These are phyloP conservation scores for Draba incana DNA, from an alignment of 345 rosid genomes.

Conservation along the genomic window DNA sequence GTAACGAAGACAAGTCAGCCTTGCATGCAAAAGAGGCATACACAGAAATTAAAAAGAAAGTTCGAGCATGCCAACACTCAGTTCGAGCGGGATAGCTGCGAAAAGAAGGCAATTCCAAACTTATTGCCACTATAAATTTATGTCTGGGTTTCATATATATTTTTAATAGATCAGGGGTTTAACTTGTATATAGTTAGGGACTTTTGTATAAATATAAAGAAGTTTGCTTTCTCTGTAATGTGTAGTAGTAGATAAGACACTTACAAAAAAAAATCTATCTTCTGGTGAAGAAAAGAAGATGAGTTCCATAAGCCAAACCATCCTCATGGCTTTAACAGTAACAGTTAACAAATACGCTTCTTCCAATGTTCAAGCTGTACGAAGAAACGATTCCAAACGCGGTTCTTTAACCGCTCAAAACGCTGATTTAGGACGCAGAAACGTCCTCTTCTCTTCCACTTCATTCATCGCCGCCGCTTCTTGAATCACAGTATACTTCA, in stretches of 20 bases:
- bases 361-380: constrained; percentile 73
- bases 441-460: constrained; percentile 60
- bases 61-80: no score
- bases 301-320: constrained; percentile 68
- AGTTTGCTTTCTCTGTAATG: constrained; percentile 11
- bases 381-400: constrained; percentile 49
- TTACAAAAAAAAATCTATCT: constrained; percentile 7
- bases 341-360: constrained; percentile 86
- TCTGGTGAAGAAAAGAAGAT: constrained; percentile 33
- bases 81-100: no score
- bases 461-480: constrained; percentile 55
- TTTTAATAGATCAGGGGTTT: not conserved
- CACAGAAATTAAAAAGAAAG: no score
- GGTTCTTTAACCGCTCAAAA: constrained; percentile 22
- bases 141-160: not conserved
- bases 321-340: constrained; percentile 90
- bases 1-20: no score
- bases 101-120: no score
- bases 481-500: no score
- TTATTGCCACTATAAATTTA: no score
- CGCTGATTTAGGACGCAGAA: constrained; percentile 56
- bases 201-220: not conserved
- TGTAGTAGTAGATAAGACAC: constrained; percentile 30
- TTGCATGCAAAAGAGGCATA: no score
- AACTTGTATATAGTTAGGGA: not conserved